Conservation (phyloP, 768 basidiomycete genomes). For the Naganishia friedmannii region DNA sequence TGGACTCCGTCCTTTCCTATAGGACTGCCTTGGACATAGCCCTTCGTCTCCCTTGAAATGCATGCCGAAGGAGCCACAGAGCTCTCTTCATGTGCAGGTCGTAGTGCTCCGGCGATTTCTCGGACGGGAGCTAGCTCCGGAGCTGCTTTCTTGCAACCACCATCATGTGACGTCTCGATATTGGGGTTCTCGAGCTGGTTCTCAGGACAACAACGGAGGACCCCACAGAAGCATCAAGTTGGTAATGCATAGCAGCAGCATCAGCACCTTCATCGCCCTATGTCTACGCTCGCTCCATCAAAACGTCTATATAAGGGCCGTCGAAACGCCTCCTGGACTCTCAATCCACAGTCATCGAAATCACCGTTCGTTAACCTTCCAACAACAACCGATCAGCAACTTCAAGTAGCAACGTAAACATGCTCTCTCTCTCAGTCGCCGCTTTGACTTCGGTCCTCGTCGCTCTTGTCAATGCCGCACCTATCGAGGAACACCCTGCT, state of each 20-base stretch:
- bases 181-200: neutral
- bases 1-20: neutral
- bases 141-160: neutral
- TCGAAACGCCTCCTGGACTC: neutral
- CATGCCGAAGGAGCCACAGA: too few relatives aligned
- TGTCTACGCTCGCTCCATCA: neutral
- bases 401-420: neutral
- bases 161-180: neutral
- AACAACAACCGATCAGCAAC: neutral
- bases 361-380: neutral
- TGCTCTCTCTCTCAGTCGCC: conserved; percentile 1
- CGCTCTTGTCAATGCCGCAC: conserved; percentile 2
- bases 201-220: neutral
- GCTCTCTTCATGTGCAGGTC: too few relatives aligned
- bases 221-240: neutral
- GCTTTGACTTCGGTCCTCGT: conserved; percentile 3
- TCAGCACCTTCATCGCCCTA: too few relatives aligned
- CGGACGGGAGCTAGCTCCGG: conserved; percentile 2
- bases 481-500: neutral
- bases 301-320: neutral
- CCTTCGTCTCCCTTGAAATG: neutral
- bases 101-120: neutral
- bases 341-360: neutral
- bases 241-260: neutral
- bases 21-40: conserved; percentile 1